These are phyloP conservation scores for Thinopyrum elongatum DNA, from an alignment of 176 grass and related monocot genomes.

Conservation along the genomic window DNA sequence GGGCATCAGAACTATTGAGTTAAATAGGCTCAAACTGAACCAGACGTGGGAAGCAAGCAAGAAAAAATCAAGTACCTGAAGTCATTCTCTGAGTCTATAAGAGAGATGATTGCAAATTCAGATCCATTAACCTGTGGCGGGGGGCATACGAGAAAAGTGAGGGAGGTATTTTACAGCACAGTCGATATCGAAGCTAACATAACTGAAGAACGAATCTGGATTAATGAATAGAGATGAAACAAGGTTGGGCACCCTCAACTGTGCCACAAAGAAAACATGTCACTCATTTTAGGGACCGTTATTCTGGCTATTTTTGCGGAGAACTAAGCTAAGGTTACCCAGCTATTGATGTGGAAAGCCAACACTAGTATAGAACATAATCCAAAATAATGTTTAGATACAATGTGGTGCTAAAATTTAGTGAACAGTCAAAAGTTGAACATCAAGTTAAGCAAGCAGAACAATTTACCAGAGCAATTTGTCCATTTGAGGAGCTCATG, in stretches of 20 bases:
- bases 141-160: conserved; percentile 17
- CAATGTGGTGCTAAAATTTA: conserved; percentile 18
- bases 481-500: conserved; percentile 73
- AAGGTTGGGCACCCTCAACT: not conserved
- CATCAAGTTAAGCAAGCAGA: conserved; percentile 20
- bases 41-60: not conserved
- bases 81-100: conserved; percentile 61
- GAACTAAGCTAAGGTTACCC: conserved; percentile 4
- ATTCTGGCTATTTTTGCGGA: not conserved
- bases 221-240: conserved; percentile 16
- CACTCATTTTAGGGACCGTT: conserved; percentile 18
- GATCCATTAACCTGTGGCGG: conserved; percentile 70
- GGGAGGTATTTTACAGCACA: not conserved
- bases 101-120: conserved; percentile 79
- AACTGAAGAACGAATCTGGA: not conserved
- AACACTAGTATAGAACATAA: conserved; percentile 17
- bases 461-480: conserved; percentile 71
- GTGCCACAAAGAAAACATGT: conserved; percentile 25
- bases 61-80: conserved; percentile 63
- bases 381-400: not conserved
- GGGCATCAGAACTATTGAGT: not conserved
- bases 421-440: conserved; percentile 23
- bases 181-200: conserved; percentile 22
- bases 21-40: conserved; percentile 13
- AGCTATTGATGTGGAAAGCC: not conserved